Evolutionary conservation across 2,329 filamentous ascomycete genomes (phyloP).

Genomic region (Rutstroemia sydowiana): DNA sequence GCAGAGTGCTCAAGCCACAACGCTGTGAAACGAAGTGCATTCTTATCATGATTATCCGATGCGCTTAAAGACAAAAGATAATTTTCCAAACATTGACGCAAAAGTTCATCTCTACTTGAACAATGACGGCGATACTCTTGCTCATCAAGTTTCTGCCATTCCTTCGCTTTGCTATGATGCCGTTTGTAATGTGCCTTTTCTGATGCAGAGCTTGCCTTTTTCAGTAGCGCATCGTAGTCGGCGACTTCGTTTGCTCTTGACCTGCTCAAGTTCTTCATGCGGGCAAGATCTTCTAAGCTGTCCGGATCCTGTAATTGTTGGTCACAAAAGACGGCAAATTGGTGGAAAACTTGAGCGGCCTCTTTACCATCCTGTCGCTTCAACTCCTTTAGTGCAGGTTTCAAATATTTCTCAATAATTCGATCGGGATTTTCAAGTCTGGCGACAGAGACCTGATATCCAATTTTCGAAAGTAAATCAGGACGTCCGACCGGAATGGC

Average conservation of each 20-base stretch:
- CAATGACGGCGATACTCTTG: slow-evolving; percentile 76
- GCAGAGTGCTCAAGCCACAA: slow-evolving; percentile 86
- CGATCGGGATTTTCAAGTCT: slow-evolving; percentile 83
- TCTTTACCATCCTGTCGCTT: slow-evolving; percentile 61
- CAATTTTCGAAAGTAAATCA: slow-evolving; percentile 79
- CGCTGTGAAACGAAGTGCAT: slow-evolving; percentile 84
- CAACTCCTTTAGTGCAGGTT: slow-evolving; percentile 76
- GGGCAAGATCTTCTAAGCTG: slow-evolving; percentile 72
- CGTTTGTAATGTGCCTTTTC: slow-evolving; percentile 49
- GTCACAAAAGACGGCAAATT: slow-evolving; percentile 93
- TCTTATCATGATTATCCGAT: slow-evolving; percentile 82
- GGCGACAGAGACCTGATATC: slow-evolving; percentile 81
- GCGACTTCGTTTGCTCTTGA: slow-evolving; percentile 75
- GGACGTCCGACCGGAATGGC: slow-evolving; percentile 65
- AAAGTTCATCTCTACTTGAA: slow-evolving; percentile 69
- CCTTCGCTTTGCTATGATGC: slow-evolving; percentile 65
- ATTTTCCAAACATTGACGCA: slow-evolving; percentile 86
- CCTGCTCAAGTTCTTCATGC: slow-evolving; percentile 70
- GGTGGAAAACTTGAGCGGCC: slow-evolving; percentile 83
- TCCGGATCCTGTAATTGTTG: slow-evolving; percentile 85
- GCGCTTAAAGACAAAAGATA: slow-evolving; percentile 80
- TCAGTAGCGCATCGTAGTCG: slow-evolving; percentile 57
- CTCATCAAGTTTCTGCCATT: slow-evolving; percentile 86
- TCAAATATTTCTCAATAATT: slow-evolving; percentile 80
- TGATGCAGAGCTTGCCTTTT: slow-evolving; percentile 37